phyloP scores from a whole-genome alignment of 495 filamentous ascomycete species.

The Staphylotrichum tortipilum region DNA sequence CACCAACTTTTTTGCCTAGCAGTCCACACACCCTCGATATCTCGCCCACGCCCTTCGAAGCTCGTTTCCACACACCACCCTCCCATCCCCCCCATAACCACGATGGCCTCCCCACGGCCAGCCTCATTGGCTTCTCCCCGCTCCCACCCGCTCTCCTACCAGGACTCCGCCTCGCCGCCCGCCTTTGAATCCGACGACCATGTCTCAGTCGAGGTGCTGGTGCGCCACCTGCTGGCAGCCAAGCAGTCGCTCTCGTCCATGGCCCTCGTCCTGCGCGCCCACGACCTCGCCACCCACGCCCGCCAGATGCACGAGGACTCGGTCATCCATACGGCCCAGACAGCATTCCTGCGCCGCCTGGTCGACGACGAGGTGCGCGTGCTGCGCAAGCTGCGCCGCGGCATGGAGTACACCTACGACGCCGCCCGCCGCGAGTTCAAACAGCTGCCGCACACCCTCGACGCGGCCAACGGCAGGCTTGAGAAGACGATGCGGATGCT shows the following conservation, averaged over 20 bases:
- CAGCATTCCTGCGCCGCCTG: slow-evolving; percentile 62
- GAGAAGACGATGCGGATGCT: slow-evolving; percentile 62
- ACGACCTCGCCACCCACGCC: slow-evolving; percentile 73
- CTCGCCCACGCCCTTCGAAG: too few species aligned
- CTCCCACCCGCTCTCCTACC: slow-evolving; percentile 9
- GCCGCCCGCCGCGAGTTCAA: slow-evolving; percentile 42
- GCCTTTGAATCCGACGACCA: slow-evolving; percentile 22
- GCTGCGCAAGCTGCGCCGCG: slow-evolving; percentile 56
- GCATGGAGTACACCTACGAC: slow-evolving; percentile 46
- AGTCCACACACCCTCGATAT: too few species aligned
- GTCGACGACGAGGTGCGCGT: slow-evolving; percentile 65
- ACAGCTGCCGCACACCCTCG: slow-evolving; percentile 58
- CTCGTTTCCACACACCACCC: too few species aligned
- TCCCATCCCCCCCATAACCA: not conserved
- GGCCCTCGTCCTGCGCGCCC: slow-evolving; percentile 73
- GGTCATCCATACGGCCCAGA: slow-evolving; percentile 67
- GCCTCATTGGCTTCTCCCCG: slow-evolving; percentile 10
- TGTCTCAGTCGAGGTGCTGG: slow-evolving; percentile 60
- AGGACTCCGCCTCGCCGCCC: slow-evolving; percentile 9
- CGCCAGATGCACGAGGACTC: slow-evolving; percentile 71
- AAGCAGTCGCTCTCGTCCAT: slow-evolving; percentile 89
- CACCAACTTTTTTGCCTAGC: too few species aligned
- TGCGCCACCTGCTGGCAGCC: slow-evolving; percentile 73
- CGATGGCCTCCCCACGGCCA: slow-evolving; percentile 7
- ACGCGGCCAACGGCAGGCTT: slow-evolving; percentile 63